These are phyloP conservation scores for Naganishia kalamii DNA, from an alignment of 768 basidiomycete genomes.

Conservation along the genomic window DNA sequence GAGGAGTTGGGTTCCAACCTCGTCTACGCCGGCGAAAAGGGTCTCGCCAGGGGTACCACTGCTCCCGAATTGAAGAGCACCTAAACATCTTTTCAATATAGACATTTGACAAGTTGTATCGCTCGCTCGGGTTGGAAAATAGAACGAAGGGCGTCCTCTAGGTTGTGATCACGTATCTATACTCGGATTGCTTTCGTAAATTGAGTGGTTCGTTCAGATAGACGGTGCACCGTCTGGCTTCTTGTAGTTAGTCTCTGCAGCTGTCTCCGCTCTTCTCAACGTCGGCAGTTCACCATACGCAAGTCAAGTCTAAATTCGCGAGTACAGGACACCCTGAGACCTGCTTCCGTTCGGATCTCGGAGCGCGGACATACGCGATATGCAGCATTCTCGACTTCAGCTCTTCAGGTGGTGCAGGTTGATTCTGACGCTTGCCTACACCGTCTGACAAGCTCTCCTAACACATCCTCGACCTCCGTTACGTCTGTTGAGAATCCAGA, in stretches of 20 bases:
- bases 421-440: not conserved
- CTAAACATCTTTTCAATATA: not conserved
- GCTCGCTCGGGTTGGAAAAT: not conserved
- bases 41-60: constrained; percentile 69
- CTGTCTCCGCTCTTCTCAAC: too few species aligned
- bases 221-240: too few species aligned
- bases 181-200: too few species aligned
- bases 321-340: not conserved
- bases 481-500: not conserved
- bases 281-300: not conserved
- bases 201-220: too few species aligned
- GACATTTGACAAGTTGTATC: constrained; percentile 9
- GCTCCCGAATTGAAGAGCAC: constrained; percentile 56
- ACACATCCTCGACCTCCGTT: too few species aligned
- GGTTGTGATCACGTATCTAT: not conserved
- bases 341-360: not conserved
- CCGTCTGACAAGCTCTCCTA: too few species aligned
- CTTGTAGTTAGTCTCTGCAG: too few species aligned
- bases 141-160: not conserved
- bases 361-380: not conserved
- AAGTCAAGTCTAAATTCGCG: too few species aligned
- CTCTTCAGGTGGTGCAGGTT: too few species aligned
- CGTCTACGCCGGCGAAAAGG: constrained; percentile 69
- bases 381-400: not conserved
- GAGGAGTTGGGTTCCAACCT: constrained; percentile 55